These are phyloP conservation scores for Viridothelium virens DNA, from an alignment of 495 filamentous ascomycete genomes.

Conservation along the genomic window DNA sequence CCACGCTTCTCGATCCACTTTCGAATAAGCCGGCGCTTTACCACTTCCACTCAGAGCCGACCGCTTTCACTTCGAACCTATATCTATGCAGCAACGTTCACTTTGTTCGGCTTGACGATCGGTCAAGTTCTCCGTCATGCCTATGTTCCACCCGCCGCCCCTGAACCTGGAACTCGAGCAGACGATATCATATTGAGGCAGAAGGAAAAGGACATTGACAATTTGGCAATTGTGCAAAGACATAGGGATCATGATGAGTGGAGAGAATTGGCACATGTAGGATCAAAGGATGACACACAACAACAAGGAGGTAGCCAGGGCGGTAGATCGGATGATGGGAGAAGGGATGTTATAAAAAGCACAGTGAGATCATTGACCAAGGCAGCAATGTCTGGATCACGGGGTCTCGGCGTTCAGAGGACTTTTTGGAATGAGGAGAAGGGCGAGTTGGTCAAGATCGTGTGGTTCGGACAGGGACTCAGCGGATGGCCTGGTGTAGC, in stretches of 20 bases:
- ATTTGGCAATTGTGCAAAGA: conserved; percentile 30
- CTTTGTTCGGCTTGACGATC: conserved; percentile 14
- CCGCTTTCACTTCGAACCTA: neutral
- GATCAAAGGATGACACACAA: conserved; percentile 18
- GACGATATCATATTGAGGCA: conserved; percentile 26
- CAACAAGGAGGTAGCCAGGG: conserved; percentile 13
- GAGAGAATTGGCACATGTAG: conserved; percentile 16
- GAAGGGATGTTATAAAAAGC: no score
- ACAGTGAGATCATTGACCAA: conserved; percentile 13
- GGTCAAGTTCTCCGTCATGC: conserved; percentile 20
- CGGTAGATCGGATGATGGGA: conserved; percentile 1
- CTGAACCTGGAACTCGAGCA: conserved; percentile 25
- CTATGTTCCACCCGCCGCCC: conserved; percentile 26
- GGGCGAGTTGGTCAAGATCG: conserved; percentile 44
- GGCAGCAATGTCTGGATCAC: conserved; percentile 24
- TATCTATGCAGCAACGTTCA: neutral
- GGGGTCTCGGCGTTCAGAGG: conserved; percentile 29
- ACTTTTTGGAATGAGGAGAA: conserved; percentile 47
- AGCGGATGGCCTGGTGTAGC: conserved; percentile 69
- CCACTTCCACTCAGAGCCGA: neutral
- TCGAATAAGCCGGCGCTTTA: no score
- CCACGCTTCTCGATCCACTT: no score
- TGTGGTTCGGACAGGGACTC: conserved; percentile 56
- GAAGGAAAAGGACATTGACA: conserved; percentile 27
- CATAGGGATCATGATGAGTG: conserved; percentile 21